A percentile compares a stretch with the other conserved stretches of the same genome.
These are phyloP conservation scores for Fraxinus cuspidata DNA, from an alignment of 257 asterid species.

Conservation along the genomic window DNA sequence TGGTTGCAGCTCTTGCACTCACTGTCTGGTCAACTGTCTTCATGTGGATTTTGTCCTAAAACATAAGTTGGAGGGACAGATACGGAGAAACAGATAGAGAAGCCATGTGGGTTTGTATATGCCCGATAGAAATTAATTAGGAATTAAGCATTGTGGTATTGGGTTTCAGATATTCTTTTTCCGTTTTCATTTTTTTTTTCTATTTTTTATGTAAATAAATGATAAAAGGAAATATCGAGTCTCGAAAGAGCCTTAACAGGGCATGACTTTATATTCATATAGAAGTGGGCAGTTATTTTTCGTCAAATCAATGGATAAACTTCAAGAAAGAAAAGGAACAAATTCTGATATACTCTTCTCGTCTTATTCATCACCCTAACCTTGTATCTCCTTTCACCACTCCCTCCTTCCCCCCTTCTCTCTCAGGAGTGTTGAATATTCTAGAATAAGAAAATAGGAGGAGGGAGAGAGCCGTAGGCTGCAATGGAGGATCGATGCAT, in stretches of 20 bases:
- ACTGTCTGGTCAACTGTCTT: constrained; percentile 85
- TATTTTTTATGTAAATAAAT: not conserved
- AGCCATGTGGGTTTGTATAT: not conserved
- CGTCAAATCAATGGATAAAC: too few relatives aligned
- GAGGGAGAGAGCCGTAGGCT: too few relatives aligned
- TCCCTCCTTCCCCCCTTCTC: too few relatives aligned
- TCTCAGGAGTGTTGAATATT: too few relatives aligned
- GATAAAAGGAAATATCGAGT: too few relatives aligned
- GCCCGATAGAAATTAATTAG: not conserved
- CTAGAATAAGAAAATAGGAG: too few relatives aligned
- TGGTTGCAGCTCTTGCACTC: constrained; percentile 71
- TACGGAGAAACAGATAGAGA: not conserved
- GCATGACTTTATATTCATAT: not conserved
- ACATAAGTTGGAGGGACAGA: not conserved
- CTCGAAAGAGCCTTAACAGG: not conserved
- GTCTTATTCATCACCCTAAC: too few relatives aligned
- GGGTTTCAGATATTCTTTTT: not conserved
- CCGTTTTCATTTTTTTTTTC: not conserved
- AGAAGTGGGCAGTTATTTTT: not conserved
- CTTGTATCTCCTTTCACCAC: too few relatives aligned
- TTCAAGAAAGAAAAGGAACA: too few relatives aligned
- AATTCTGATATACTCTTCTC: too few relatives aligned
- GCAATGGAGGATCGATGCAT: too few relatives aligned
- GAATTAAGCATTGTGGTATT: not conserved
- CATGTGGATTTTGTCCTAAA: constrained; percentile 80